phyloP scores from a whole-genome alignment of 148 eudicot genomes.

The Agrostemma githago region DNA sequence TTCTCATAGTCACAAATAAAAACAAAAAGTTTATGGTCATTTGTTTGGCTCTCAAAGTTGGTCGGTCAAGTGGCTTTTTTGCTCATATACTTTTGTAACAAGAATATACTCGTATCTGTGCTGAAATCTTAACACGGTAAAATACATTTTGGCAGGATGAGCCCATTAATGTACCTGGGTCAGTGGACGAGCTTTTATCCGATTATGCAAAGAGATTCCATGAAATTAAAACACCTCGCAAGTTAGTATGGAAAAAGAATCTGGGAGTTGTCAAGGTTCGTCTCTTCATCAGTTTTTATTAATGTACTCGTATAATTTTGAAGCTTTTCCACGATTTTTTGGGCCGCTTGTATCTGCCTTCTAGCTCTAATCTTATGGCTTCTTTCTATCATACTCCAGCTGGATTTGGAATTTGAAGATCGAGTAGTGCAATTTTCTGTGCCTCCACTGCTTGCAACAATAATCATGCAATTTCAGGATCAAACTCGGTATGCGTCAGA shows the following conservation, averaged over 20 bases:
- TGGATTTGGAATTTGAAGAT: constrained; percentile 92
- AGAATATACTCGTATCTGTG: background rate
- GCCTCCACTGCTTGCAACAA: constrained; percentile 86
- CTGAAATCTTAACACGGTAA: constrained; percentile 9
- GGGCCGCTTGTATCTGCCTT: background rate
- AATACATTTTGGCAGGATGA: constrained; percentile 63
- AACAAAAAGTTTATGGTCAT: background rate
- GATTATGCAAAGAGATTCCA: constrained; percentile 91
- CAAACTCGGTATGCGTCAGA: constrained; percentile 52
- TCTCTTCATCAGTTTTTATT: constrained; percentile 4
- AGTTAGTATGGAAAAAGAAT: constrained; percentile 91
- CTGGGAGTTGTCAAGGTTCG: constrained; percentile 96
- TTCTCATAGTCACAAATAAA: background rate
- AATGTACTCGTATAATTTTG: background rate
- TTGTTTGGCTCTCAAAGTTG: background rate
- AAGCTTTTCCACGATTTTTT: background rate
- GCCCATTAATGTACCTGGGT: constrained; percentile 54
- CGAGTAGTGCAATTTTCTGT: constrained; percentile 68
- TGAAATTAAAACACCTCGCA: constrained; percentile 94
- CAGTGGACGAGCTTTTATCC: constrained; percentile 66
- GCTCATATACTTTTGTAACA: background rate
- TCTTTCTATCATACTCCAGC: constrained; percentile 35
- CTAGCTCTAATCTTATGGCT: constrained; percentile 8
- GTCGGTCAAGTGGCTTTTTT: background rate
- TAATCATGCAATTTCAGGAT: constrained; percentile 82